Conservation (phyloP, 176 grass and related monocot species). For the Bromus sterilis region DNA sequence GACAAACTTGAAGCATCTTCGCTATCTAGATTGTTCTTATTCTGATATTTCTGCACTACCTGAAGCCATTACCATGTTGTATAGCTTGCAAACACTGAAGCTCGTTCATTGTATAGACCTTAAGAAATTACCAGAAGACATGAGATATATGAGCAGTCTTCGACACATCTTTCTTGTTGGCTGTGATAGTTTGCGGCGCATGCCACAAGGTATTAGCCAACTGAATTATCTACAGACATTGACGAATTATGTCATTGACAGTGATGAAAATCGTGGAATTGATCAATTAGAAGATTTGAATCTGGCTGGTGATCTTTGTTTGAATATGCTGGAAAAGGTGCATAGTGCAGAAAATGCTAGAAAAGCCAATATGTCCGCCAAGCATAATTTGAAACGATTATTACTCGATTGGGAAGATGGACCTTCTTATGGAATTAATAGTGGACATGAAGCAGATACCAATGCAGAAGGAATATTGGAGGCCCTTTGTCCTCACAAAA, state of each 20-base stretch:
- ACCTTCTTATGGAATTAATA: too few relatives aligned
- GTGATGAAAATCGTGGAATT: not conserved
- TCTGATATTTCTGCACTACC: not conserved
- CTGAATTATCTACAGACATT: not conserved
- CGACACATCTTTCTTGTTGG: too few relatives aligned
- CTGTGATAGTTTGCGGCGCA: not conserved
- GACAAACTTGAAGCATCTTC: too few relatives aligned
- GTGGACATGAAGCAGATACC: not conserved
- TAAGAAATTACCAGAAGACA: too few relatives aligned
- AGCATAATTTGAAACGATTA: too few relatives aligned
- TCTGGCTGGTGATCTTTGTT: not conserved
- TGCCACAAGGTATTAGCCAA: not conserved
- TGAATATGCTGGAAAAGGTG: not conserved
- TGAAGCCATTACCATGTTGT: not conserved
- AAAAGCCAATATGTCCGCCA: too few relatives aligned
- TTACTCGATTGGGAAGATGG: too few relatives aligned
- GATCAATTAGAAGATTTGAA: conserved; percentile 10
- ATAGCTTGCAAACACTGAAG: not conserved
- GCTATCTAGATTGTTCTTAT: too few relatives aligned
- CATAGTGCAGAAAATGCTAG: too few relatives aligned
- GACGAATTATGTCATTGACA: not conserved
- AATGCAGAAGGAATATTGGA: not conserved
- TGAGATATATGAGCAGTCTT: too few relatives aligned
- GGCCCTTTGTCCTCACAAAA: conserved; percentile 3
- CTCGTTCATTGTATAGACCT: not conserved